These are phyloP conservation scores for Prunus campanulata DNA, from an alignment of 306 rosid genomes.

Conservation along the genomic window DNA sequence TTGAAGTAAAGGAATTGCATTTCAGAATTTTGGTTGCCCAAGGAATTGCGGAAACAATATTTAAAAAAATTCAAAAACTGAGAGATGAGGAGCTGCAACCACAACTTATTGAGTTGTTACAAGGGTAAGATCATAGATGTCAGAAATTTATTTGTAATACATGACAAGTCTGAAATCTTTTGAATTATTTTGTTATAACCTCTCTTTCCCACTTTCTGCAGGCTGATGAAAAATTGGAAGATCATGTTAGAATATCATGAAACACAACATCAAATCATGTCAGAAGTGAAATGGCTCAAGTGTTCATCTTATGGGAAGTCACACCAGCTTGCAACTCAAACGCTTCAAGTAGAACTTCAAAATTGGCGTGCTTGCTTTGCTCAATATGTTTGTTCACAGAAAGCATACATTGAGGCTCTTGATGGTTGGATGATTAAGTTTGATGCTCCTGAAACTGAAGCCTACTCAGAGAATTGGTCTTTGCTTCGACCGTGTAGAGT, in stretches of 20 bases:
- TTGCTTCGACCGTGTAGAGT: neutral
- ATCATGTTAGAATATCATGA: slow-evolving; percentile 62
- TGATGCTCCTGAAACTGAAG: too few species aligned
- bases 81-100: slow-evolving; percentile 75
- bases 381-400: too few species aligned
- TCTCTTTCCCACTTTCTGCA: slow-evolving; percentile 40
- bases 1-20: neutral
- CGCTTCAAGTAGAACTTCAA: slow-evolving; percentile 56
- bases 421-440: too few species aligned
- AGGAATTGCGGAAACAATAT: slow-evolving; percentile 62
- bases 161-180: too few species aligned
- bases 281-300: slow-evolving; percentile 47
- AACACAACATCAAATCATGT: slow-evolving; percentile 55
- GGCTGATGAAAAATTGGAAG: slow-evolving; percentile 58
- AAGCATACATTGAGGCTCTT: too few species aligned
- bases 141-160: neutral
- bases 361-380: slow-evolving; percentile 54
- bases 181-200: neutral
- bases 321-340: slow-evolving; percentile 55
- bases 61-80: slow-evolving; percentile 46
- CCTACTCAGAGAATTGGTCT: too few species aligned
- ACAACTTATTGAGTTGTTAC: slow-evolving; percentile 60
- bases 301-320: slow-evolving; percentile 47
- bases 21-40: slow-evolving; percentile 44
- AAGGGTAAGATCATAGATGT: slow-evolving; percentile 48